phyloP scores from a whole-genome alignment of 176 grass and related monocot genomes.

The Themeda triandra region DNA sequence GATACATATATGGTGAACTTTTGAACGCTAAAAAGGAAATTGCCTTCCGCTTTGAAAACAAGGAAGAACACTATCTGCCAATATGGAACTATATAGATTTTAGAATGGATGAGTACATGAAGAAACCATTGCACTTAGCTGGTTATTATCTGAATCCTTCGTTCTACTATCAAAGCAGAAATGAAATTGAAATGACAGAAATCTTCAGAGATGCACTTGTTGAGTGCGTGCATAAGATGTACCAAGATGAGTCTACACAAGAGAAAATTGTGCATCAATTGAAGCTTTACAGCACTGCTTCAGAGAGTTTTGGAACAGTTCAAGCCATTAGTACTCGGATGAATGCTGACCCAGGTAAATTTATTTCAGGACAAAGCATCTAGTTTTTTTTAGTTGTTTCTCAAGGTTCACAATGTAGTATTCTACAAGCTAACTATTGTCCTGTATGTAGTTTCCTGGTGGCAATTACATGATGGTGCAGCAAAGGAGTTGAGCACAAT shows the following conservation, averaged over 20 bases:
- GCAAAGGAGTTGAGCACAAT: slow-evolving; percentile 19
- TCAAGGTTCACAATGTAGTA: background rate
- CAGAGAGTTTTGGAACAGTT: background rate
- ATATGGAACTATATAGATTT: slow-evolving; percentile 21
- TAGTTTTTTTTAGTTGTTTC: background rate
- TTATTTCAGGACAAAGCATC: background rate
- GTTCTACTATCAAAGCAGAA: slow-evolving; percentile 18
- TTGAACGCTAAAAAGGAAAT: slow-evolving; percentile 17
- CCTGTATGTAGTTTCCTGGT: slow-evolving; percentile 4
- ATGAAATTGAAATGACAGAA: slow-evolving; percentile 12
- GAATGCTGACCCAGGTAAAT: background rate
- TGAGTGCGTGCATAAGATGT: background rate
- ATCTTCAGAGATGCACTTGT: background rate
- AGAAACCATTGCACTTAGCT: slow-evolving; percentile 1
- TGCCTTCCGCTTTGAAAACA: slow-evolving; percentile 1
- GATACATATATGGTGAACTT: background rate
- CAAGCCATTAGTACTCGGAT: background rate
- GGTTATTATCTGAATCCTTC: slow-evolving; percentile 20
- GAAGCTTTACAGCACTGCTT: background rate
- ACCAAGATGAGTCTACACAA: slow-evolving; percentile 4
- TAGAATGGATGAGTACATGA: background rate
- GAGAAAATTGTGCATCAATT: slow-evolving; percentile 2
- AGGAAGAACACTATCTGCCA: slow-evolving; percentile 18
- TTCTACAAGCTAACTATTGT: background rate
- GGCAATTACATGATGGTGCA: background rate